phyloP scores from a whole-genome alignment of 1,284 basidiomycete genomes.

The Peniophora sp. region DNA sequence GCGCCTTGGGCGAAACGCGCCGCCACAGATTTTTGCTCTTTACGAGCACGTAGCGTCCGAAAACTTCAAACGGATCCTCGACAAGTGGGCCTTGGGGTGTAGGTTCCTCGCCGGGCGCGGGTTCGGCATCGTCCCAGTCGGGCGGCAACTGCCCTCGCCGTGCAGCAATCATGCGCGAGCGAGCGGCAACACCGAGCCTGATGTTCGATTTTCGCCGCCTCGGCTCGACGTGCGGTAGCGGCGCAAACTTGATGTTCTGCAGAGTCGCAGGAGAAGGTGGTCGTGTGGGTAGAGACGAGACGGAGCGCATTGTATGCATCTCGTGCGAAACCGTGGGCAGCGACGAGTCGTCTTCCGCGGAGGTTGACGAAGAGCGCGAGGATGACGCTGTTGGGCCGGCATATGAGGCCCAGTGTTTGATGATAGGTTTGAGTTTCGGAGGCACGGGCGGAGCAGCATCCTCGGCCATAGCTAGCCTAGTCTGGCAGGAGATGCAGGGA shows the following conservation, averaged over 20 bases:
- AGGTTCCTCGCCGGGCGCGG: not conserved
- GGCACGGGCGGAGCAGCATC: too few species aligned
- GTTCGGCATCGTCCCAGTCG: conserved; percentile 7
- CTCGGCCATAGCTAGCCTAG: too few species aligned
- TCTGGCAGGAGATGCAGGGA: too few species aligned
- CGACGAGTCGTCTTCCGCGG: conserved; percentile 4
- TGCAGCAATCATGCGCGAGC: conserved; percentile 38
- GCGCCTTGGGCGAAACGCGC: conserved; percentile 8
- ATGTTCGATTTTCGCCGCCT: conserved; percentile 43
- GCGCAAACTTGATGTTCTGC: conserved; percentile 52
- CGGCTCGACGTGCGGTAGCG: conserved; percentile 49
- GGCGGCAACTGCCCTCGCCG: conserved; percentile 14
- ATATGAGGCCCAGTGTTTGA: conserved; percentile 2
- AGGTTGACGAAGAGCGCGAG: conserved; percentile 8
- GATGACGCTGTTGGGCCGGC: conserved; percentile 2
- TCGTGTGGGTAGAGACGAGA: conserved; percentile 6
- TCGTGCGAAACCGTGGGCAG: not conserved
- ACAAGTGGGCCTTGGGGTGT: conserved; percentile 3
- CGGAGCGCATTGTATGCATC: conserved; percentile 4
- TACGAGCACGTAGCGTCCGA: conserved; percentile 9
- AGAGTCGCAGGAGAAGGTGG: conserved; percentile 7
- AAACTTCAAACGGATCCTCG: conserved; percentile 12
- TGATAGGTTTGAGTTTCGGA: conserved; percentile 1
- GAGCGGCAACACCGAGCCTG: conserved; percentile 61
- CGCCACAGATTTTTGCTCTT: conserved; percentile 13